Conservation (phyloP, 1,284 basidiomycete genomes). For the Puccinia polysora region DNA sequence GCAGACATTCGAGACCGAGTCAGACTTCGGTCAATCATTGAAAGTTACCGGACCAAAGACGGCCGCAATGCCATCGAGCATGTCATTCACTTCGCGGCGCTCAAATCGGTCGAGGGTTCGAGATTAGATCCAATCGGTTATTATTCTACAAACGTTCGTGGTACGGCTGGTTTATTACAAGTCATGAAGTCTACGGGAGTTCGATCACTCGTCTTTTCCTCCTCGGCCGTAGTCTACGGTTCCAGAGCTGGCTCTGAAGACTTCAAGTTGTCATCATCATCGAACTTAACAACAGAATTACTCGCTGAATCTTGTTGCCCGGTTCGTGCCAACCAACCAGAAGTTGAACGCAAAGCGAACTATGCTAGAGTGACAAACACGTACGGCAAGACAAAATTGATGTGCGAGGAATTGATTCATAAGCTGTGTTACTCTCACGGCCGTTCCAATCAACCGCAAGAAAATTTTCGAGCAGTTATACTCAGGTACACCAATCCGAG, state of each 20-base stretch:
- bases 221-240: constrained; percentile 41
- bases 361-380: constrained; percentile 21
- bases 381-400: constrained; percentile 39
- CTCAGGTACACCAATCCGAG: constrained; percentile 49
- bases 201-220: constrained; percentile 31
- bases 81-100: constrained; percentile 41
- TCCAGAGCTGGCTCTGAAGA: background rate
- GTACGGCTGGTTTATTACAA: constrained; percentile 17
- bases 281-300: constrained; percentile 6
- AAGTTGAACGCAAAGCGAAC: constrained; percentile 5
- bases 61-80: constrained; percentile 21
- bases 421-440: background rate
- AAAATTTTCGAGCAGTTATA: constrained; percentile 36
- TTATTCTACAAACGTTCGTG: constrained; percentile 37
- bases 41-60: constrained; percentile 7
- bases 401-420: constrained; percentile 40
- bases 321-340: constrained; percentile 12
- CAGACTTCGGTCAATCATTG: constrained; percentile 3
- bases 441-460: background rate
- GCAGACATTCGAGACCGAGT: constrained; percentile 21
- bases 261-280: no score
- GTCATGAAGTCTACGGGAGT: constrained; percentile 17
- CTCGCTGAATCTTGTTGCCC: constrained; percentile 19
- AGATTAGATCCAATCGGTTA: constrained; percentile 22
- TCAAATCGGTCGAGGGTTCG: constrained; percentile 33